A percentile compares a stretch with the other conserved stretches of the same genome.
Evolutionary conservation across 1,284 basidiomycete species (phyloP).

Genomic region (Apiotrichum gamsii): DNA sequence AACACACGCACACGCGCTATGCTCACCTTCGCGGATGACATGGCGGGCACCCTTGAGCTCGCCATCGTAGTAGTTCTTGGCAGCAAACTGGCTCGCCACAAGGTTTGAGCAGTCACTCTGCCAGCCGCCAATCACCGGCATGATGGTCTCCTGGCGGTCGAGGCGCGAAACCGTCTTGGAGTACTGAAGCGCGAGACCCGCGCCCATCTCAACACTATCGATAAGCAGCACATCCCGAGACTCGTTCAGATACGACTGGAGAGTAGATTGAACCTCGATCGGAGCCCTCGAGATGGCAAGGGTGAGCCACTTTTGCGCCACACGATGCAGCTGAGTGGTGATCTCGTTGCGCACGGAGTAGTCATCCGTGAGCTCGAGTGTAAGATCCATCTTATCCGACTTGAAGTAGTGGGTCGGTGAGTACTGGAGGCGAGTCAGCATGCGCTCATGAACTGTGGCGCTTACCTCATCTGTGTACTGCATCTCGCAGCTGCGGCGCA

Average conservation of each 20-base stretch:
- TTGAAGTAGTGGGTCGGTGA: slow-evolving; percentile 77
- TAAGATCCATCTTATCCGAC: slow-evolving; percentile 69
- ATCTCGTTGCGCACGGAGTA: slow-evolving; percentile 82
- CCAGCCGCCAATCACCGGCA: slow-evolving; percentile 47
- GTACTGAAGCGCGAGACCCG: slow-evolving; percentile 77
- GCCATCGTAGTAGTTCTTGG: slow-evolving; percentile 77
- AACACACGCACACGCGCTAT: neutral
- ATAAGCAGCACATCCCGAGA: slow-evolving; percentile 61
- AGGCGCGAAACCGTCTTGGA: slow-evolving; percentile 71
- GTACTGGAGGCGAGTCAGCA: too few species aligned
- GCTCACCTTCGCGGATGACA: slow-evolving; percentile 48
- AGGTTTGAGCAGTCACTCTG: slow-evolving; percentile 66
- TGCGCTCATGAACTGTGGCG: too few species aligned
- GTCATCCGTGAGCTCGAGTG: slow-evolving; percentile 77
- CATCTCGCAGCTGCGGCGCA: slow-evolving; percentile 82
- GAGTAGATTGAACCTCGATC: slow-evolving; percentile 81
- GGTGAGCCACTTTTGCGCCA: slow-evolving; percentile 76
- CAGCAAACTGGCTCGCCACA: slow-evolving; percentile 70
- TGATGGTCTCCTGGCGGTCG: slow-evolving; percentile 61
- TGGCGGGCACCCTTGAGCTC: slow-evolving; percentile 76
- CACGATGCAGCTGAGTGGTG: slow-evolving; percentile 63
- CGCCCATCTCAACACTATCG: slow-evolving; percentile 77
- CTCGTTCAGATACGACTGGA: slow-evolving; percentile 77
- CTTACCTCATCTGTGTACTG: slow-evolving; percentile 84
- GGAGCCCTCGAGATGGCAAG: slow-evolving; percentile 80